Base-by-base conservation (phyloP, 768 basidiomycete species). In the Suillus clintonianus region DNA sequence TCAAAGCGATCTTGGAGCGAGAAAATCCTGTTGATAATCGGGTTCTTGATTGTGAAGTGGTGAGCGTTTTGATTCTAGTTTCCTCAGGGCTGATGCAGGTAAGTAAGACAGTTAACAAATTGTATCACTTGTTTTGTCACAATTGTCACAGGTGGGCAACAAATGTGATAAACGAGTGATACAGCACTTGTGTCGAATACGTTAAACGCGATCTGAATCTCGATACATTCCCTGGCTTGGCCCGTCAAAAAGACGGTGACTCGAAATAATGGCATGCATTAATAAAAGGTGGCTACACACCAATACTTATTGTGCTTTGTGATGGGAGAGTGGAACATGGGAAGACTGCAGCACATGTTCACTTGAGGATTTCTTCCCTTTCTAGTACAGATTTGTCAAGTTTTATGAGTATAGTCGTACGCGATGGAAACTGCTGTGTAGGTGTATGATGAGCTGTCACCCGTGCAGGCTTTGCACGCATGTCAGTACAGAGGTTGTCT, bases 361-460 rank as follows among this genome's bases (percentile, higher is more conserved):
- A 89, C 80, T 94, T 95, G 72, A 95, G 76, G n/a, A 92, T 82
- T 73, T 94, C 92, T 79, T 99, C 97, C 51, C 97, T 86, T 69
- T 97, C 95, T 72, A 99, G 80, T 55, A 98, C 97, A 62, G 89
- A 89, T 71, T 89, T 89, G 77, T 98, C 95, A 64, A 99, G 81
- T 78, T 99, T 99, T 80, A 99, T 97, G 60, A 99, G 85, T 62
- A 99, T 95, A n/a, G 96, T 97, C 5, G 91, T 97, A 59, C 95
- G 86, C 58, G 87, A 86, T 4, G 96, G 94, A 71, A 83, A 86
- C 63, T 91, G 88, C 11, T 89, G 80, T 0, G 85, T 94, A 5
- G 95, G 91, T 1, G 97, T 97, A 62, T 89, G 90, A 74, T 99
- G 97, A 0, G 97, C 95, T 0, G 97, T 99, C 34, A 99, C 97